Evolutionary conservation across 768 basidiomycete species (phyloP).

Genomic region (Lepiota brunneoincarnata): DNA sequence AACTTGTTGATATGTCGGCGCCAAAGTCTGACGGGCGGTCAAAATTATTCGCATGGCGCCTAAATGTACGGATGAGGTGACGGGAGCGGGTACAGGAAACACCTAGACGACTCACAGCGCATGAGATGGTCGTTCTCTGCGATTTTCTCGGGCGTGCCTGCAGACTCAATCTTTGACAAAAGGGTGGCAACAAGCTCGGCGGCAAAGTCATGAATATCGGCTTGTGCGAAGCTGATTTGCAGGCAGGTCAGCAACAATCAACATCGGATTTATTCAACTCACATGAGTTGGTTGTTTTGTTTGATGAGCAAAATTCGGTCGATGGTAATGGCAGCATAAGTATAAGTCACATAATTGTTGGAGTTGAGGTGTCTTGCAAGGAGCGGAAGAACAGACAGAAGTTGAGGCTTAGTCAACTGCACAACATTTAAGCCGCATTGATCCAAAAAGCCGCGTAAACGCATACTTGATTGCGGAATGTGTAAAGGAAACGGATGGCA

Average conservation of each 20-base stretch:
- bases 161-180: conserved; percentile 75
- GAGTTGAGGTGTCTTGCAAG: conserved; percentile 81
- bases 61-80: conserved; percentile 24
- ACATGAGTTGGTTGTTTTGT: conserved; percentile 73
- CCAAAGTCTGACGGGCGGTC: conserved; percentile 79
- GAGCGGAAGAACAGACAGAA: conserved; percentile 86
- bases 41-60: conserved; percentile 93
- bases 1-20: conserved; percentile 60
- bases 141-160: conserved; percentile 83
- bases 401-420: conserved; percentile 90
- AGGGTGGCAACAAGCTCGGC: conserved; percentile 67
- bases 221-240: conserved; percentile 73
- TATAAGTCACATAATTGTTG: conserved; percentile 87
- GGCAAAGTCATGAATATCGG: conserved; percentile 85
- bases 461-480: conserved; percentile 91
- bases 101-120: conserved; percentile 68
- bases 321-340: conserved; percentile 98
- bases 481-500: conserved; percentile 91
- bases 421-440: conserved; percentile 1
- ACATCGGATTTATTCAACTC: conserved; percentile 24
- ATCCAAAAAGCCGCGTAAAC: not conserved
- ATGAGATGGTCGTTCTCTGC: conserved; percentile 98
- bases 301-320: conserved; percentile 93
- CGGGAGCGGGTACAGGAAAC: not conserved
- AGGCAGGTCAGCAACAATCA: not conserved